Base-by-base conservation (phyloP, 2,329 filamentous ascomycete genomes). In the Cladophialophora exuberans region DNA sequence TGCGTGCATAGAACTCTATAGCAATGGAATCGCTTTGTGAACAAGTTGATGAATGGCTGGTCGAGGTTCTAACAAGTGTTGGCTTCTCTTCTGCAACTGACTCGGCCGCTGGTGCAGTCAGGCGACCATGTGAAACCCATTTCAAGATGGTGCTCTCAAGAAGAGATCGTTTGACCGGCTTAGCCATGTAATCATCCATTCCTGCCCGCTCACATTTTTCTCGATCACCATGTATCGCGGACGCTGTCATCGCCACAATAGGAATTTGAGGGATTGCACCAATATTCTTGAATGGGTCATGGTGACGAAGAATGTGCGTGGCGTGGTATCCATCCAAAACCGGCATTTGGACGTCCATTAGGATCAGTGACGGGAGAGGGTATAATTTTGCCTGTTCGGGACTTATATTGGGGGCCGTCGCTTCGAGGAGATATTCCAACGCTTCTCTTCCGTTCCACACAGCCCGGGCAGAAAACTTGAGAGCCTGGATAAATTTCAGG, bases 161-260 rank as follows among this genome's bases (percentile, higher is more conserved):
- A 4, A 83, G 79, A 47, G 80, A 79, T 61, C 85, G 82, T 63
- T 85, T 87, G 35, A 90, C 87, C 1, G 87, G 88, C 65, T 89
- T 89, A n/a, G 84, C 76, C 7, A 89, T 74, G 64, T 89, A 87
- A 65, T 89, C 86, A 62, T 90, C 87, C 88, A 90, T 90, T 26
- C 88, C 88, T 6, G 86, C 85, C 57, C 79, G 80, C 56, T 82
- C 81, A 66, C 87, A 90, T 66, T 89, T 90, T 67, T 90, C 87
- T 44, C 81, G 78, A 64, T 91, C 88, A 3, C 88, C 88, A 66
- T 89, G 86, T 35, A 90, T 90, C 0, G 88, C 88, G 3, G 84
- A 88, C 3, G 87, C 88, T 0, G 88, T 91, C 86, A 91, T 89
- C n/a, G 88, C 88, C 31, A 91, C 84, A 46, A 91, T 89, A 0